These are phyloP conservation scores for Trapa incisa DNA, from an alignment of 345 rosid genomes.

Conservation along the genomic window DNA sequence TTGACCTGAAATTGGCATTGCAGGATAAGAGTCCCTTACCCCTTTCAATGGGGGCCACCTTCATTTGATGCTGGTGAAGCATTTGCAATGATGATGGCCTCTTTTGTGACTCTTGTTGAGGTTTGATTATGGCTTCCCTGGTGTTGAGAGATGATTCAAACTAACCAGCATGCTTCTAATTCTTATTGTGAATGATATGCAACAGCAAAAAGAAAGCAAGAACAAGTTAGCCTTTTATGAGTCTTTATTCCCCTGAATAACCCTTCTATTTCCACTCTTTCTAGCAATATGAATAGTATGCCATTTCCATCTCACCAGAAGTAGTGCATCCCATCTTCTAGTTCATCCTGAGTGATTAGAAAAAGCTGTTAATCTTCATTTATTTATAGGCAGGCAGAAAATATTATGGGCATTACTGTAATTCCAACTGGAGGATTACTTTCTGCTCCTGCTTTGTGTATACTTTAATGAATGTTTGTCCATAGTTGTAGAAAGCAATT, in stretches of 20 bases:
- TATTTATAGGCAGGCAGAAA: too few relatives aligned
- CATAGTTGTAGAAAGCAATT: neutral
- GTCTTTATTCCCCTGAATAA: too few relatives aligned
- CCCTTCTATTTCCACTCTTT: too few relatives aligned
- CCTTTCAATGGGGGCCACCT: slow-evolving; percentile 99
- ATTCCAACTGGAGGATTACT: too few relatives aligned
- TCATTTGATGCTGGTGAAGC: slow-evolving; percentile 98
- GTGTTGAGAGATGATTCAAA: neutral
- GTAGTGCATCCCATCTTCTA: too few relatives aligned
- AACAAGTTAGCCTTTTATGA: neutral
- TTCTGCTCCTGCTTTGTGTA: neutral
- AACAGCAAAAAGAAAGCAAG: neutral
- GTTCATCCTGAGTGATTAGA: too few relatives aligned
- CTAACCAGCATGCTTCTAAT: neutral
- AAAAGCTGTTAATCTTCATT: too few relatives aligned
- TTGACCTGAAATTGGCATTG: slow-evolving; percentile 13
- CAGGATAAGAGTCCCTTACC: slow-evolving; percentile 98
- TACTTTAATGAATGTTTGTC: neutral
- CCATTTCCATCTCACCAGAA: too few relatives aligned
- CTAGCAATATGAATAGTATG: too few relatives aligned
- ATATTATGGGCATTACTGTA: too few relatives aligned
- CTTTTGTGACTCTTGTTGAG: slow-evolving; percentile 97
- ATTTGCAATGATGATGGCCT: slow-evolving; percentile 99
- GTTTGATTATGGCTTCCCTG: slow-evolving; percentile 23
- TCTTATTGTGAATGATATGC: neutral